Base-by-base conservation (phyloP, 2,329 filamentous ascomycete genomes). In the Raffaelea albimanens region DNA sequence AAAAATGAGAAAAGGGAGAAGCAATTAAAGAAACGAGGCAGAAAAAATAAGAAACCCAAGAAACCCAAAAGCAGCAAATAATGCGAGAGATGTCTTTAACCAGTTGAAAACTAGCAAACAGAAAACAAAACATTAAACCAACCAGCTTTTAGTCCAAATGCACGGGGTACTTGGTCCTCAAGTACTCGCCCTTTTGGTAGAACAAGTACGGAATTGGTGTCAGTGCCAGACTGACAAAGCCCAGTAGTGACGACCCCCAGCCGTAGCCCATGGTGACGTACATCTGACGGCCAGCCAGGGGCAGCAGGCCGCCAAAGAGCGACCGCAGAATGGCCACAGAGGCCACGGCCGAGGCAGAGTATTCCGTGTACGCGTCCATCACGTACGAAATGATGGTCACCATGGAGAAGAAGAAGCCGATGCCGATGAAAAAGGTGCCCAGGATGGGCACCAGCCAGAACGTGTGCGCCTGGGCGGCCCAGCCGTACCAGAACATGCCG, bases 401-500 rank as follows among this genome's bases (percentile, higher is more conserved):
- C 34, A 38, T 38, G 34, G 18, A 7, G 34, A 16, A 38, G 34
- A 42, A 20, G 40, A 42, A 19, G 21, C 40, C 59, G 13, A 53
- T 50, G 22, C 61, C 49, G 42, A 70, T 61, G 22, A 68, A 60
- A 14, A 54, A 56, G 31, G 66, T 67, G 23, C 58, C 67, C 11
- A 65, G 57, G 31, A 69, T 67, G 39, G 65, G 63, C 57, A 83
- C 74, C 34, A 73, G 67, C 71, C 72, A 83, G 59, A 80, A 77
- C 11, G 83, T 65, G 5, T 41, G 56, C 54, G 66, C 77, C 43
- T 69, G 62, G 1, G 65, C 70, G 1, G 74, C 82, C 79, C 80
- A 83, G 1, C 78, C 78, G 56, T 83, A 82, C 74, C 75, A 78
- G 64, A 83, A 82, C 18, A 83, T 65, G 3, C 79, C 76, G 36